Evolutionary conservation across 164 flowering plant genomes (phyloP).

Genomic region (Cinnamomum micranthum): DNA sequence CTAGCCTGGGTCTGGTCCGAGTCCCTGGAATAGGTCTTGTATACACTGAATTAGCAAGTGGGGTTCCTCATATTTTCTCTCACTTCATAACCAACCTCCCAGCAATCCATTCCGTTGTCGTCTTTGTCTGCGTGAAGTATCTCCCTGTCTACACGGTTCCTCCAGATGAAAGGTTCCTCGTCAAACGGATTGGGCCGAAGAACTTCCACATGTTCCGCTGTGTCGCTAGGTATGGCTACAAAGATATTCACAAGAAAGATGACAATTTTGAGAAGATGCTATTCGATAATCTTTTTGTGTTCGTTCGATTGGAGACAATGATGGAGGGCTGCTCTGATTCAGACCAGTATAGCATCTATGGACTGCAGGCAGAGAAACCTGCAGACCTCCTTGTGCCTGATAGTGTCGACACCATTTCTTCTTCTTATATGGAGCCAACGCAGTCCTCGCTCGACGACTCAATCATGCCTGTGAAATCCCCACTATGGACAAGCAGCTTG

Average conservation of each 20-base stretch:
- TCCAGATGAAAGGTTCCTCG: constrained; percentile 76
- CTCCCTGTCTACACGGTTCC: constrained; percentile 96
- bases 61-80: constrained; percentile 94
- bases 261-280: constrained; percentile 91
- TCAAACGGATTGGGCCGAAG: constrained; percentile 89
- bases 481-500: constrained; percentile 20
- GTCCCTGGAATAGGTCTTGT: constrained; percentile 97
- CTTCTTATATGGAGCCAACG: constrained; percentile 36
- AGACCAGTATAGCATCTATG: constrained; percentile 33
- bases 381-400: constrained; percentile 31
- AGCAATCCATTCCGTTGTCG: constrained; percentile 86
- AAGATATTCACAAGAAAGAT: constrained; percentile 89
- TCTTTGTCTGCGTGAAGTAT: constrained; percentile 92
- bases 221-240: constrained; percentile 94
- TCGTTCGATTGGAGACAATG: constrained; percentile 81
- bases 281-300: constrained; percentile 61
- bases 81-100: constrained; percentile 96
- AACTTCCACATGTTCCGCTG: constrained; percentile 93
- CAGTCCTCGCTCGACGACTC: constrained; percentile 52
- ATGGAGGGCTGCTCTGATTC: constrained; percentile 96
- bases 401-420: constrained; percentile 25
- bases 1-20: constrained; percentile 89
- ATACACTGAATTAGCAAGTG: constrained; percentile 89
- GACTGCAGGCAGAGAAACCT: constrained; percentile 50
- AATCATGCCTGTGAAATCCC: constrained; percentile 47